Conservation (phyloP, 148 eudicot genomes). For the Drosera capensis region DNA sequence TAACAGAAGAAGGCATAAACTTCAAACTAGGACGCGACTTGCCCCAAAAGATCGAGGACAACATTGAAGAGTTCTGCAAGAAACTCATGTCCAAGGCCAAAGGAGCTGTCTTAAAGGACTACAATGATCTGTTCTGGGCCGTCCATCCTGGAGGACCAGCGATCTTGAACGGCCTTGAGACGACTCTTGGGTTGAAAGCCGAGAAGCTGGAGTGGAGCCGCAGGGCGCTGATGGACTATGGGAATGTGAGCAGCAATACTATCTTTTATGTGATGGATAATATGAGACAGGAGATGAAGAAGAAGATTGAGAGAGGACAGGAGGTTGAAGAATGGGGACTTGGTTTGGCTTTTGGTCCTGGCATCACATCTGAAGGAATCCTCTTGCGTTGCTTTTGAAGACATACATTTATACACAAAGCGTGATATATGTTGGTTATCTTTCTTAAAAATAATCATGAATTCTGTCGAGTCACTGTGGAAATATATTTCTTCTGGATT, state of each 20-base stretch:
- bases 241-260: constrained; percentile 75
- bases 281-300: constrained; percentile 44
- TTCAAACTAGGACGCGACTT: constrained; percentile 58
- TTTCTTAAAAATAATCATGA: no score
- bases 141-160: constrained; percentile 82
- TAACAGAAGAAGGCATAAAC: constrained; percentile 61
- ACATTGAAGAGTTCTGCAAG: constrained; percentile 59
- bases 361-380: constrained; percentile 69
- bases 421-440: no score
- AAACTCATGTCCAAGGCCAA: constrained; percentile 40
- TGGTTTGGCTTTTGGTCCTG: constrained; percentile 76
- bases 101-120: constrained; percentile 11
- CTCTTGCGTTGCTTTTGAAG: constrained; percentile 53
- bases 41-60: constrained; percentile 51
- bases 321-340: constrained; percentile 58
- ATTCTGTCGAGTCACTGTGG: no score
- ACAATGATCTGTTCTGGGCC: constrained; percentile 60
- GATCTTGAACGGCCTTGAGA: constrained; percentile 45
- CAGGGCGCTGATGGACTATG: constrained; percentile 59
- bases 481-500: no score
- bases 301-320: constrained; percentile 6
- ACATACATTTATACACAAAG: no score
- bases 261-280: constrained; percentile 65
- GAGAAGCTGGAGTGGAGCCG: constrained; percentile 56
- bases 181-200: constrained; percentile 13